Percentiles rank a stretch among this genome's conserved stretches.
phyloP scores from a whole-genome alignment of 2,329 filamentous ascomycete genomes.

The Paramyrothecium roridum region DNA sequence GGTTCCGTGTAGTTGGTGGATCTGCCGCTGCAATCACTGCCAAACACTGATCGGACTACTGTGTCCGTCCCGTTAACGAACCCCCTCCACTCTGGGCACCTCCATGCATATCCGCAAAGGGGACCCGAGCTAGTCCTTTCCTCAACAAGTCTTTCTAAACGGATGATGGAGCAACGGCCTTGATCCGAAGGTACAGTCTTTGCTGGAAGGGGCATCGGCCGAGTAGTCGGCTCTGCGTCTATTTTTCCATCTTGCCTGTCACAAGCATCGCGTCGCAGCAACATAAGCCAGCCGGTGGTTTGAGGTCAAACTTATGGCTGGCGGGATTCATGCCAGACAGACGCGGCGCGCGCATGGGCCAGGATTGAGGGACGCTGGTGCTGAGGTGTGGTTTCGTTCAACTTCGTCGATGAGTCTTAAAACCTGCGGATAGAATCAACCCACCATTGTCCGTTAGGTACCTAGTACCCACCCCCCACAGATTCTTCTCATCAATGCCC shows the following conservation, averaged over 20 bases:
- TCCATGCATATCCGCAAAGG: neutral
- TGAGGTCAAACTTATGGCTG: neutral
- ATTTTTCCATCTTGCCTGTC: too few species aligned
- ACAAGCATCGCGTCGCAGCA: neutral
- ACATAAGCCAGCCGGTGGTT: neutral
- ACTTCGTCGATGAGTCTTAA: neutral
- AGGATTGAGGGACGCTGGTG: neutral
- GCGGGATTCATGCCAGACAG: neutral
- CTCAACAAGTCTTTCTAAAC: neutral
- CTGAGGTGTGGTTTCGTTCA: neutral
- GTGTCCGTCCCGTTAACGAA: slow-evolving; percentile 6
- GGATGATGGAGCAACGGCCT: neutral
- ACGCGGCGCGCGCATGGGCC: neutral
- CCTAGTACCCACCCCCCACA: neutral
- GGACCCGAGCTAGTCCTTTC: neutral
- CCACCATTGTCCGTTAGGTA: neutral
- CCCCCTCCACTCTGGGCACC: neutral
- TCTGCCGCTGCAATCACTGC: neutral
- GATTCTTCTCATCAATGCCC: neutral
- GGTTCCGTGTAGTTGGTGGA: slow-evolving; percentile 2
- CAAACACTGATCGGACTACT: slow-evolving; percentile 7
- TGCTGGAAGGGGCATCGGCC: neutral
- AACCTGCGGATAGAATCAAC: neutral
- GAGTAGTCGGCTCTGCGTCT: neutral
- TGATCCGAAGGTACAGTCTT: neutral